These are phyloP conservation scores for Xylaria sp. DNA, from an alignment of 2,329 filamentous ascomycete species.

Conservation along the genomic window DNA sequence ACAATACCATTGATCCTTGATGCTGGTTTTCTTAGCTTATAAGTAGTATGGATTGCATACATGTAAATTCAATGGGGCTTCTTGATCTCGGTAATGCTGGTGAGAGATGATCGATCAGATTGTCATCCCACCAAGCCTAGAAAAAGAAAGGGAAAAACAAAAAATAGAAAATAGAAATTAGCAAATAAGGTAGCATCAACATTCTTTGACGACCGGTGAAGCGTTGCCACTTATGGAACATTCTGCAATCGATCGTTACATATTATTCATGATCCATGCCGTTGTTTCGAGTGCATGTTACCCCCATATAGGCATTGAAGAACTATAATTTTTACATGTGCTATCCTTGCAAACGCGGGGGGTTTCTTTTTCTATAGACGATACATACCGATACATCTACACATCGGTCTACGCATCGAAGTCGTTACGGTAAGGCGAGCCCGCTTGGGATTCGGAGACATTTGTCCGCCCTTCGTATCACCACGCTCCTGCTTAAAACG, in stretches of 20 bases:
- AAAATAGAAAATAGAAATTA: not conserved
- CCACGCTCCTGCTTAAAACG: slow-evolving; percentile 16
- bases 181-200: not conserved
- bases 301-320: not conserved
- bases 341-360: slow-evolving; percentile 11
- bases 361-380: slow-evolving; percentile 17
- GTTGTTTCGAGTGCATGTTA: slow-evolving; percentile 7
- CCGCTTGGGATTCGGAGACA: slow-evolving; percentile 10
- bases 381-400: slow-evolving; percentile 3
- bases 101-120: slow-evolving; percentile 17
- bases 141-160: slow-evolving; percentile 12
- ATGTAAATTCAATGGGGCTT: slow-evolving; percentile 6
- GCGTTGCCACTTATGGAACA: slow-evolving; percentile 7
- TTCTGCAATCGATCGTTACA: slow-evolving; percentile 12
- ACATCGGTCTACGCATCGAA: not conserved
- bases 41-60: slow-evolving; percentile 25
- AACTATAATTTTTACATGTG: slow-evolving; percentile 15
- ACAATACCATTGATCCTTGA: slow-evolving; percentile 19
- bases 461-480: slow-evolving; percentile 20
- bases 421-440: not conserved
- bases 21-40: slow-evolving; percentile 15
- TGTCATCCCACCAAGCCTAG: not conserved
- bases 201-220: slow-evolving; percentile 20
- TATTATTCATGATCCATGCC: slow-evolving; percentile 1
- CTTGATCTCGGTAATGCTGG: slow-evolving; percentile 13